Evolutionary conservation across 1,284 basidiomycete species (phyloP).

Genomic region (Rhodotorula sp.): DNA sequence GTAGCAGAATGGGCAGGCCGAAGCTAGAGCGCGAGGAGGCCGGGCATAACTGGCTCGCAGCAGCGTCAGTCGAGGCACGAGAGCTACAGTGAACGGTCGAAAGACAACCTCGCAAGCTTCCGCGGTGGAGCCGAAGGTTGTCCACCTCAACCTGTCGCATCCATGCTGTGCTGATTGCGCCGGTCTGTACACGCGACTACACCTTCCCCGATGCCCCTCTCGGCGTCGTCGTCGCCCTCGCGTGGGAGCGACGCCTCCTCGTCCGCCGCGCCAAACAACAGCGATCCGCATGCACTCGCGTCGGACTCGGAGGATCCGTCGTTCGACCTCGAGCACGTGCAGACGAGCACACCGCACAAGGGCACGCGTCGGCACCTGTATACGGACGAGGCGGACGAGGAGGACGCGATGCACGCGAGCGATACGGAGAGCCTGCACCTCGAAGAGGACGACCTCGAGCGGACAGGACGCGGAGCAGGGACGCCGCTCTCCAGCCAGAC

Average conservation of each 20-base stretch:
- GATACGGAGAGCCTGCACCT: constrained; percentile 31
- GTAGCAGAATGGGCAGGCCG: too few relatives aligned
- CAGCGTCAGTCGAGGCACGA: too few relatives aligned
- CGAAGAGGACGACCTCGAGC: constrained; percentile 7
- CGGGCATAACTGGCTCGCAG: too few relatives aligned
- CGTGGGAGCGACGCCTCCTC: constrained; percentile 13
- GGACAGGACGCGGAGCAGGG: background rate
- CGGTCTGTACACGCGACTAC: background rate
- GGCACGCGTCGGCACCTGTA: background rate
- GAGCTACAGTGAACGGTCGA: too few relatives aligned
- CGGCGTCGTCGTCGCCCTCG: background rate
- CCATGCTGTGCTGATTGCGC: background rate
- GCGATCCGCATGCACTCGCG: background rate
- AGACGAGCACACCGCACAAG: constrained; percentile 19
- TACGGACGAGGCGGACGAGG: background rate
- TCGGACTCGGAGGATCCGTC: constrained; percentile 21
- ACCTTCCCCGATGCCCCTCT: background rate
- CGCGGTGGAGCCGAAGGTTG: too few relatives aligned
- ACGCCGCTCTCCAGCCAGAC: background rate
- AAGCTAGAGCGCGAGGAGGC: too few relatives aligned
- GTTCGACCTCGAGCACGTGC: constrained; percentile 13
- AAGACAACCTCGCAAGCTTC: too few relatives aligned
- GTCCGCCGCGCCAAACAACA: background rate
- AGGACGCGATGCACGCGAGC: constrained; percentile 21
- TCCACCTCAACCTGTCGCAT: too few relatives aligned